These are phyloP conservation scores for Fusarium sp. DNA, from an alignment of 2,329 filamentous ascomycete genomes.

Conservation along the genomic window DNA sequence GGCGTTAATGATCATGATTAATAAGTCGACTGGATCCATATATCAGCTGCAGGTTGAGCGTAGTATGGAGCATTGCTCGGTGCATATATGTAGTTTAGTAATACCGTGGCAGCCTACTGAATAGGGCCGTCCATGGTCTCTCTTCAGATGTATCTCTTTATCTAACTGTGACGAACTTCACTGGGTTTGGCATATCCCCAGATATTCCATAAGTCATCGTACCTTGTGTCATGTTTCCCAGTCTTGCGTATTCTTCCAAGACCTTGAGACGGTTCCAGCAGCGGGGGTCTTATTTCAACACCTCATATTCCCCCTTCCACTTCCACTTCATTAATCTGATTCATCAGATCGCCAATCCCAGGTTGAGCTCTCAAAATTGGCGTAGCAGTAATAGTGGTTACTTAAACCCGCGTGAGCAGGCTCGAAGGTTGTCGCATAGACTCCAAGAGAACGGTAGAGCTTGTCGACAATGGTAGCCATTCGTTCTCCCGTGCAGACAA, in stretches of 20 bases:
- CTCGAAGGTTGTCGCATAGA: conserved; percentile 73
- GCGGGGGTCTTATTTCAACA: neutral
- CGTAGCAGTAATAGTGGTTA: conserved; percentile 84
- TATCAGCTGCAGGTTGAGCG: conserved; percentile 6
- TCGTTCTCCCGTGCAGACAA: conserved; percentile 81
- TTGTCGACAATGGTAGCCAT: conserved; percentile 73
- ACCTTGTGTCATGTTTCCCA: neutral
- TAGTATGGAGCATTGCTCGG: conserved; percentile 33
- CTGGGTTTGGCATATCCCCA: neutral
- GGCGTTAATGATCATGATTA: conserved; percentile 23
- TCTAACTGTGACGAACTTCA: neutral
- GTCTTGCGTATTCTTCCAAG: neutral
- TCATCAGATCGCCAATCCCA: conserved; percentile 55
- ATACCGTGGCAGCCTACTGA: neutral
- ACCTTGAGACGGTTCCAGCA: neutral
- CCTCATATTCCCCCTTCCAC: neutral
- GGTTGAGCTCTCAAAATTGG: conserved; percentile 74
- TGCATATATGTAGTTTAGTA: conserved; percentile 30
- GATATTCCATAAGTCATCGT: neutral
- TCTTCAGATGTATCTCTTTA: neutral
- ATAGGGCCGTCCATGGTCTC: conserved; percentile 1
- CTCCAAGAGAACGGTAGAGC: conserved; percentile 72
- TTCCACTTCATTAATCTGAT: conserved; percentile 1
- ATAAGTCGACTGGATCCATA: neutral
- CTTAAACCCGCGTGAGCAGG: conserved; percentile 77